Percentiles rank a stretch among this genome's conserved stretches.
These are phyloP conservation scores for Aspergillus aculeatus DNA, from an alignment of 2,329 filamentous ascomycete species.

Conservation along the genomic window DNA sequence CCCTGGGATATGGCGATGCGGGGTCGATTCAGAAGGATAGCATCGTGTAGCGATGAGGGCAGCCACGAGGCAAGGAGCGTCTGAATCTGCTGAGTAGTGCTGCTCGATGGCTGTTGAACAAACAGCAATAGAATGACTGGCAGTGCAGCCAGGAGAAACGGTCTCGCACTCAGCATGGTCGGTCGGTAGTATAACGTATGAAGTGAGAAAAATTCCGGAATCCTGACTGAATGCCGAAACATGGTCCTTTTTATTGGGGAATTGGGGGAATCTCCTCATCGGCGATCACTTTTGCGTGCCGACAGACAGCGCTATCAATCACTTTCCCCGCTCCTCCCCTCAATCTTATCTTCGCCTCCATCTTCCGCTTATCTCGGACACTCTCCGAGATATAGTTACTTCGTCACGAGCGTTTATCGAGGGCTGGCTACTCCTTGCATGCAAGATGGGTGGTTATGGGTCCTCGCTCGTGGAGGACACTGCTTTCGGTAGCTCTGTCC, in stretches of 20 bases:
- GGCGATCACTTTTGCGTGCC: too few species aligned
- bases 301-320: too few species aligned
- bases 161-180: background rate
- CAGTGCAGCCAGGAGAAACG: background rate
- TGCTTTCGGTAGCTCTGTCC: too few species aligned
- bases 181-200: background rate
- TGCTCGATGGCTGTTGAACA: background rate
- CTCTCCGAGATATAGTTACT: background rate
- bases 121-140: background rate
- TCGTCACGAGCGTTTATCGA: background rate
- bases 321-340: too few species aligned
- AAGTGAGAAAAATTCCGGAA: too few species aligned
- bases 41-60: background rate
- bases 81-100: background rate
- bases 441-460: background rate
- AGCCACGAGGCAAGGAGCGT: background rate
- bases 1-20: constrained; percentile 27
- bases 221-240: too few species aligned
- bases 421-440: background rate
- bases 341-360: too few species aligned
- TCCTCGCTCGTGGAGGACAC: background rate
- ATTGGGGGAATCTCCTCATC: too few species aligned
- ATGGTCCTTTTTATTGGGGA: too few species aligned
- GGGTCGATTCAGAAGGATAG: constrained; percentile 4
- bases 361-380: background rate